Percentiles rank a stretch among this genome's conserved stretches.
phyloP scores from a whole-genome alignment of 805 yeast genomes.

The Metschnikowia baotianmanensis region DNA sequence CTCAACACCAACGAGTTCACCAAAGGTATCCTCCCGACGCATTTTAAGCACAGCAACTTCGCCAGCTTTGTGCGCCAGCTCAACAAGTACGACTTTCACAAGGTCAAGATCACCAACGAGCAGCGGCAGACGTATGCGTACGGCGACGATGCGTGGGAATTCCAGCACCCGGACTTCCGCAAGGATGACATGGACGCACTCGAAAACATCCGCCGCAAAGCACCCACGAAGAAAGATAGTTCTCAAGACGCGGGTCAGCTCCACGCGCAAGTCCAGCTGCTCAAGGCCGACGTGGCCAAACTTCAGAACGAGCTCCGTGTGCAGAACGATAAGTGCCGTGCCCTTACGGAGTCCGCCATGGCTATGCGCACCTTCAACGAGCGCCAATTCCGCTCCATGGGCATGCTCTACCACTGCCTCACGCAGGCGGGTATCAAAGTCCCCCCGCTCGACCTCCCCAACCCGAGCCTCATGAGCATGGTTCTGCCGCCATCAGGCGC shows the following conservation, averaged over 20 bases:
- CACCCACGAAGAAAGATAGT: constrained; percentile 52
- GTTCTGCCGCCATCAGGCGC: constrained; percentile 18
- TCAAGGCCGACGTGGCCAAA: constrained; percentile 33
- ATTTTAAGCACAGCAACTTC: constrained; percentile 93
- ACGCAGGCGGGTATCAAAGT: constrained; percentile 60
- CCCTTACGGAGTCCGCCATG: constrained; percentile 59
- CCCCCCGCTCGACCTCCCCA: constrained; percentile 62
- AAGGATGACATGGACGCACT: constrained; percentile 73
- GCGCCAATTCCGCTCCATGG: constrained; percentile 51
- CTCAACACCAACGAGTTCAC: constrained; percentile 89
- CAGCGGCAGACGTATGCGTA: constrained; percentile 41
- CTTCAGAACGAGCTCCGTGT: constrained; percentile 32
- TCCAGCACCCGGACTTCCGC: constrained; percentile 85
- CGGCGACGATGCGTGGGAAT: constrained; percentile 89
- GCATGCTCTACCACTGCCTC: constrained; percentile 47
- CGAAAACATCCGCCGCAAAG: constrained; percentile 84
- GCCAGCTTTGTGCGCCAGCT: constrained; percentile 93
- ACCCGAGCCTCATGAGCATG: constrained; percentile 26
- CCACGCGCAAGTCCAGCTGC: constrained; percentile 19
- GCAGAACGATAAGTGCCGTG: constrained; percentile 52
- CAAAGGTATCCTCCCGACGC: constrained; percentile 81
- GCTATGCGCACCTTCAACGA: constrained; percentile 57
- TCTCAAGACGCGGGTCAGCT: constrained; percentile 12
- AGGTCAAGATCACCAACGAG: constrained; percentile 73
- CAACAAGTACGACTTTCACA: constrained; percentile 96